Base-by-base conservation (phyloP, 495 filamentous ascomycete genomes). In the Pyronema omphalodes region DNA sequence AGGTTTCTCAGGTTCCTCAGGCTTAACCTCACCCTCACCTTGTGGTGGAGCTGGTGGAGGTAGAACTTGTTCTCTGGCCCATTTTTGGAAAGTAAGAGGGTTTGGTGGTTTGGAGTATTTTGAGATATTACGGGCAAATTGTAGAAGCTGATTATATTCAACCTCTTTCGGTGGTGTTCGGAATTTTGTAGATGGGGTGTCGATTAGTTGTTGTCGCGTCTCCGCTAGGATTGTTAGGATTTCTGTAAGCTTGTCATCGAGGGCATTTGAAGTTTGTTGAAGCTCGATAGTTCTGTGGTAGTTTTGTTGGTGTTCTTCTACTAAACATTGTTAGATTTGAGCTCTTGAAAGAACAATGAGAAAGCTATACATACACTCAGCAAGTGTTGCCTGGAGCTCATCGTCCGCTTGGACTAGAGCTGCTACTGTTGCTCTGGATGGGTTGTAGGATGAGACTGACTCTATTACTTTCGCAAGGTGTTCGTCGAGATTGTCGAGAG, bases 401-500 rank as follows among this genome's bases (percentile, higher is more conserved):
- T 72, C 70, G 57, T 89, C 83, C 41, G 82, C 84, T n/a, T 71
- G 67, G 6, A 81, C 68, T 15, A 89, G 74, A 35, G 82, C 76
- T 18, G 72, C 67, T 5, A 83, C 83, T 19, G 78, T 74, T 29
- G 68, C 62, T 5, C 75, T 67, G 9, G 78, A 81, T 33, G 84
- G 84, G 57, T 84, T 83, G 74, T 86, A 87, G 54, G 84, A 79
- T 7, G 81, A 70, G 41, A 89, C 82, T 1, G 83, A 85, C 62
- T 83, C 80, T 60, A 86, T 76, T 9, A 89, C 72, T 7, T 67
- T 73, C 9, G 72, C 71, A 23, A 89, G 70, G 5, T 80, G 78
- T 53, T 74, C 73, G 61, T 85, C 83, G 40, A 88, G 69, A 51
- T 80, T 76, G 58, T 82, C 74, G 58, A 86, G 83, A 55, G 63